phyloP scores from a whole-genome alignment of 192 early-diverging fungal genomes.

The Entomortierella beljakovae region DNA sequence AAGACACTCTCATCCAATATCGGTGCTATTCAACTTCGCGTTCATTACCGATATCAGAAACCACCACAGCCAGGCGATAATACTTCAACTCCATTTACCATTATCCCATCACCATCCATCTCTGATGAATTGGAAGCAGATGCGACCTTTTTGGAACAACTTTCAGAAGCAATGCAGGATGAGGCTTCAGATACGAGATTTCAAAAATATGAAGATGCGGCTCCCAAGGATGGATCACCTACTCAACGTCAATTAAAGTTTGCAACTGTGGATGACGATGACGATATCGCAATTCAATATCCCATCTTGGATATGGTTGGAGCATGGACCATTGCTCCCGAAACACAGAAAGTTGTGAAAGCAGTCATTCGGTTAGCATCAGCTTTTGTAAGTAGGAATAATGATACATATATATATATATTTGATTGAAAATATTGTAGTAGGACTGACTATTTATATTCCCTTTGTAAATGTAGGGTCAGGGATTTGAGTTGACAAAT shows the following conservation, averaged over 20 bases:
- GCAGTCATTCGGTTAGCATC: conserved; percentile 61
- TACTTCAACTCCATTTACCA: background rate
- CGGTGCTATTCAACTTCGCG: conserved; percentile 74
- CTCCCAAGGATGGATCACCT: conserved; percentile 21
- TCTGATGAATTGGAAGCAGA: conserved; percentile 22
- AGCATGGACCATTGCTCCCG: conserved; percentile 59
- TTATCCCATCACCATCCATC: conserved; percentile 36
- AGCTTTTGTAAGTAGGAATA: conserved; percentile 56
- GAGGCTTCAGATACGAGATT: conserved; percentile 53
- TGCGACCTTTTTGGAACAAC: conserved; percentile 40
- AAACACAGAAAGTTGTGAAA: conserved; percentile 62
- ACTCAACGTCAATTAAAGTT: conserved; percentile 27
- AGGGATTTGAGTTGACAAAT: conserved; percentile 78
- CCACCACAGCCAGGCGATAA: conserved; percentile 15
- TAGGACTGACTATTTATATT: background rate
- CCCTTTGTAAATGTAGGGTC: conserved; percentile 55
- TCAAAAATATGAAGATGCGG: conserved; percentile 55
- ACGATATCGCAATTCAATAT: conserved; percentile 33
- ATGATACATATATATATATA: background rate
- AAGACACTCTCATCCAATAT: conserved; percentile 71
- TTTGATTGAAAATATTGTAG: background rate
- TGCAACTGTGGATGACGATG: conserved; percentile 43
- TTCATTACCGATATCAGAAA: conserved; percentile 74
- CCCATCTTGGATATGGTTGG: conserved; percentile 52
- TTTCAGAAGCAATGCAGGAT: conserved; percentile 44